Conservation (phyloP, 2,329 filamentous ascomycete genomes). For the Alternaria sp. region DNA sequence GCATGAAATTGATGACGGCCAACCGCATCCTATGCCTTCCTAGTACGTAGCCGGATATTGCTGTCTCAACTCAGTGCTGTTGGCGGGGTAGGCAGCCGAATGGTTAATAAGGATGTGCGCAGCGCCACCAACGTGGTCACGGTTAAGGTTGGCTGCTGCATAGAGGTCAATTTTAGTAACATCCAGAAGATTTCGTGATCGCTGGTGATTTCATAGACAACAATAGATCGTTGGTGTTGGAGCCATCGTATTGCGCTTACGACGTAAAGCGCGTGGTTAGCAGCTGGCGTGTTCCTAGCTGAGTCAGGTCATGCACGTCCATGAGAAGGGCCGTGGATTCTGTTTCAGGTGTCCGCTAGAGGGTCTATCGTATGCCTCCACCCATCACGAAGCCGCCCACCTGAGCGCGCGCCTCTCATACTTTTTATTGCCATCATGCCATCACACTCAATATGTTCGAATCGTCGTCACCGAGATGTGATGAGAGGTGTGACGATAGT, state of each 20-base stretch:
- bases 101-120: constrained; percentile 13
- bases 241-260: constrained; percentile 7
- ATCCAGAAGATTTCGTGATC: constrained; percentile 2
- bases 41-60: constrained; percentile 6
- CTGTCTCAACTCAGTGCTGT: constrained; percentile 6
- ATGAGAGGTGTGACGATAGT: constrained; percentile 27
- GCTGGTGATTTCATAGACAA: constrained; percentile 8
- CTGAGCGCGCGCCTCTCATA: constrained; percentile 36
- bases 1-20: constrained; percentile 18
- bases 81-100: constrained; percentile 15
- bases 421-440: constrained; percentile 24
- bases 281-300: constrained; percentile 12
- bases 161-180: constrained; percentile 21
- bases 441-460: constrained; percentile 23
- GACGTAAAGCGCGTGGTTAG: constrained; percentile 16
- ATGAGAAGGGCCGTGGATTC: constrained; percentile 19
- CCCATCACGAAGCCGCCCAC: constrained; percentile 23
- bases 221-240: constrained; percentile 12
- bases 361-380: constrained; percentile 18
- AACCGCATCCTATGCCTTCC: constrained; percentile 7
- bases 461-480: constrained; percentile 25
- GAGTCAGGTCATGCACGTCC: constrained; percentile 23
- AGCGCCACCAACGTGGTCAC: constrained; percentile 19
- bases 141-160: constrained; percentile 9
- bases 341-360: constrained; percentile 27